These are phyloP conservation scores for Venturia aucupariae DNA, from an alignment of 2,329 filamentous ascomycete species.

Conservation along the genomic window DNA sequence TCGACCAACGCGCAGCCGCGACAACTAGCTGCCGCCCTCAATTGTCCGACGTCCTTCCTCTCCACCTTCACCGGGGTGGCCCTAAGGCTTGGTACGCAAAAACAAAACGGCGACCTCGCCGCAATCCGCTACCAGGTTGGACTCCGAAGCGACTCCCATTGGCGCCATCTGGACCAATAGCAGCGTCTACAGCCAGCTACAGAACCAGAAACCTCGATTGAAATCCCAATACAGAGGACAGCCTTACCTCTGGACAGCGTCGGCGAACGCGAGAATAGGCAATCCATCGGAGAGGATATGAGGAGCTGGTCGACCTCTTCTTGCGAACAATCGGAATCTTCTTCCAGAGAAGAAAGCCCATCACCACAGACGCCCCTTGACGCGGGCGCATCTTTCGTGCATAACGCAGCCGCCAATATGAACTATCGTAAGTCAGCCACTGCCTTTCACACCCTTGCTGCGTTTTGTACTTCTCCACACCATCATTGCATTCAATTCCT, in stretches of 20 bases:
- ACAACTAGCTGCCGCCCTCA: constrained; percentile 11
- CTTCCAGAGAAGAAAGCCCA: constrained; percentile 5
- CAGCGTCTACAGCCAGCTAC: not conserved
- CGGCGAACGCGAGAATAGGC: not conserved
- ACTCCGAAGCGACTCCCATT: not conserved
- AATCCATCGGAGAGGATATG: constrained; percentile 6
- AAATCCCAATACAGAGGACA: not conserved
- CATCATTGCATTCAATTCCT: constrained; percentile 17
- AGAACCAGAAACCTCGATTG: not conserved
- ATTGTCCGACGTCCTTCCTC: constrained; percentile 4
- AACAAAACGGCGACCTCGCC: not conserved
- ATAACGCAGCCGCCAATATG: constrained; percentile 23
- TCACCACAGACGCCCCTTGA: constrained; percentile 14
- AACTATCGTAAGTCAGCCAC: constrained; percentile 31
- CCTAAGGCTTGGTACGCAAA: not conserved
- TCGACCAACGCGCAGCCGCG: not conserved
- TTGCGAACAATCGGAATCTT: constrained; percentile 1
- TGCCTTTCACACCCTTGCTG: constrained; percentile 21
- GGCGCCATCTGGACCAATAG: constrained; percentile 7
- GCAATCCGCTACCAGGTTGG: not conserved
- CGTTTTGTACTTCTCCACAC: constrained; percentile 10
- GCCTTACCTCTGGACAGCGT: not conserved
- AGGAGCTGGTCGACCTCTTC: not conserved
- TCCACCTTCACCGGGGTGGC: not conserved
- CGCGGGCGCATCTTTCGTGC: constrained; percentile 10